phyloP scores from a whole-genome alignment of 2,329 filamentous ascomycete species.

The Chalaropsis thielavioides region DNA sequence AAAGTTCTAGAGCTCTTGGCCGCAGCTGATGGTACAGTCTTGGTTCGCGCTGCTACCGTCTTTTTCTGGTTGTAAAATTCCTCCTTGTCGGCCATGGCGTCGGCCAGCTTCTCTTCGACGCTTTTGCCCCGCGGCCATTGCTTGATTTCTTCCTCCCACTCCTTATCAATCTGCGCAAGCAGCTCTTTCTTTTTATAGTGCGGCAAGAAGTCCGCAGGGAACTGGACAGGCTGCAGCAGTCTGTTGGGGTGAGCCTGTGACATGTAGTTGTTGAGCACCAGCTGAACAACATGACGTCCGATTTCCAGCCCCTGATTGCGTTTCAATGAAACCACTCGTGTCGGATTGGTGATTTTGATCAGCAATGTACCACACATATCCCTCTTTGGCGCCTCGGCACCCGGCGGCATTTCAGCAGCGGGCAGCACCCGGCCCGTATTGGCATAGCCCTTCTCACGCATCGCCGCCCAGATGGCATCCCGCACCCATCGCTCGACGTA shows the following conservation, averaged over 20 bases:
- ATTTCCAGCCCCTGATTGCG: not conserved
- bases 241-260: not conserved
- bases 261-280: not conserved
- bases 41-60: too few species aligned
- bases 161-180: constrained; percentile 7
- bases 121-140: not conserved
- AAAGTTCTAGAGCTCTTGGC: not conserved
- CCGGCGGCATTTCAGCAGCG: not conserved
- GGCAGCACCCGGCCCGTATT: constrained; percentile 14
- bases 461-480: constrained; percentile 12
- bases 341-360: constrained; percentile 12
- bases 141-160: not conserved
- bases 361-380: constrained; percentile 16
- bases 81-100: not conserved
- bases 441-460: constrained; percentile 15
- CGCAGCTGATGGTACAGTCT: not conserved
- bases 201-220: constrained; percentile 12
- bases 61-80: not conserved
- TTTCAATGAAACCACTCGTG: constrained; percentile 1
- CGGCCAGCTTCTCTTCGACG: not conserved
- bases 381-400: not conserved
- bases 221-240: constrained; percentile 11
- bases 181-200: constrained; percentile 13
- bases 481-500: constrained; percentile 17
- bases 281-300: constrained; percentile 10